Percentiles rank a stretch among this genome's conserved stretches.
These are phyloP conservation scores for Penstemon barbatus DNA, from an alignment of 257 asterid species.

Conservation along the genomic window DNA sequence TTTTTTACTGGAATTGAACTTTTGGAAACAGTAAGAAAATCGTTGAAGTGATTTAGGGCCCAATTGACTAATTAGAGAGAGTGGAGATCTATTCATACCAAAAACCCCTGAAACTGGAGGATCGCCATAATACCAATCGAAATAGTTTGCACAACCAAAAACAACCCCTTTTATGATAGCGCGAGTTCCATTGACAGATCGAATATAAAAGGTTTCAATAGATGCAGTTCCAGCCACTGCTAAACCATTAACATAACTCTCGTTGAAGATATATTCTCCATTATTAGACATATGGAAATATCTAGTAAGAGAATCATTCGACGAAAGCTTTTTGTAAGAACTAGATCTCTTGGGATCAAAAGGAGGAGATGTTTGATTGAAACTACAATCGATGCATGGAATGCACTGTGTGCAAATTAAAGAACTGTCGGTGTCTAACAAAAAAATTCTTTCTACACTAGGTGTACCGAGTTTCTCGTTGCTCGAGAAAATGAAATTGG, in stretches of 20 bases:
- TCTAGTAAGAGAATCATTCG: background rate
- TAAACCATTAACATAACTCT: background rate
- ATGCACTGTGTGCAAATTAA: conserved; percentile 21
- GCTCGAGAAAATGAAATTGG: conserved; percentile 3
- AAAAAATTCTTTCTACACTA: background rate
- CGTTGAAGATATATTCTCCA: conserved; percentile 3
- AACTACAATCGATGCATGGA: background rate
- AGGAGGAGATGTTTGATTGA: conserved; percentile 10
- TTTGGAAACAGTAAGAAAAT: conserved; percentile 21
- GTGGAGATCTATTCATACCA: conserved; percentile 30
- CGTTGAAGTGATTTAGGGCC: background rate
- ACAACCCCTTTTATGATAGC: conserved; percentile 12
- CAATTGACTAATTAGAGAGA: conserved; percentile 18
- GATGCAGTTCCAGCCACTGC: background rate
- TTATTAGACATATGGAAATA: conserved; percentile 9
- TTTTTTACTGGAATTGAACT: background rate
- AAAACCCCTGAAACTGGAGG: conserved; percentile 6
- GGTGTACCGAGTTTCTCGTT: conserved; percentile 18
- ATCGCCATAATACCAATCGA: no score
- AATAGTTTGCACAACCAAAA: conserved; percentile 23
- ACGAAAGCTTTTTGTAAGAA: background rate
- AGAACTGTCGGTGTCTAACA: conserved; percentile 13
- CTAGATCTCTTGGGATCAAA: conserved; percentile 18
- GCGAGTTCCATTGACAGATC: background rate
- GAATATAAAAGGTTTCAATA: conserved; percentile 12